Conservation (phyloP, 2,329 filamentous ascomycete genomes). For the Chaetothyriales sp. region DNA sequence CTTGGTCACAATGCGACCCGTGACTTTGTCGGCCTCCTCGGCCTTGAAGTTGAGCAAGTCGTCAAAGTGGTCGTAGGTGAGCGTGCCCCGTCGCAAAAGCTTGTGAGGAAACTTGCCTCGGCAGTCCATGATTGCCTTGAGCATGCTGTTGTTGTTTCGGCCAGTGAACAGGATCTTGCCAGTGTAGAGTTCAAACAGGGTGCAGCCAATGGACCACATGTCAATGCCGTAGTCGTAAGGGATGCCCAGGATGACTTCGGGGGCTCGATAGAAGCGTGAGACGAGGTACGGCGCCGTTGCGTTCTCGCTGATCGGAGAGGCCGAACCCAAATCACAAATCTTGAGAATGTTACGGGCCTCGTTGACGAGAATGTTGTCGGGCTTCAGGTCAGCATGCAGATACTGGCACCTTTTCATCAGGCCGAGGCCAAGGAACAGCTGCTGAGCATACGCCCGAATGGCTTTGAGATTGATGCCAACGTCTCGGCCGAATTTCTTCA, state of each 20-base stretch:
- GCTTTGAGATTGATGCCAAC: conserved; percentile 81
- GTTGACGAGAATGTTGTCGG: conserved; percentile 90
- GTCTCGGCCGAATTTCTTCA: conserved; percentile 92
- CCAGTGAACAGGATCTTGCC: conserved; percentile 95
- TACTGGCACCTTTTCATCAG: conserved; percentile 86
- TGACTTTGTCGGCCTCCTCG: conserved; percentile 72
- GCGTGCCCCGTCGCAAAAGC: conserved; percentile 65
- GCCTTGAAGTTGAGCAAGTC: conserved; percentile 70
- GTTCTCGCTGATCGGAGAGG: conserved; percentile 76
- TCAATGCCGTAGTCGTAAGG: conserved; percentile 88
- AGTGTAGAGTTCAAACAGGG: conserved; percentile 89
- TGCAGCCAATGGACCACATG: conserved; percentile 96
- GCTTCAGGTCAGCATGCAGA: conserved; percentile 90
- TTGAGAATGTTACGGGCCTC: conserved; percentile 74
- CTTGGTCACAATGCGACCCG: conserved; percentile 53
- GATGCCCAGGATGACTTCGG: conserved; percentile 94
- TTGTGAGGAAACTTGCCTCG: conserved; percentile 84
- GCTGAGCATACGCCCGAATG: conserved; percentile 76
- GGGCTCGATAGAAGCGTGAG: conserved; percentile 91
- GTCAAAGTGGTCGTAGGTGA: conserved; percentile 68
- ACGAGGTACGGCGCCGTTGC: conserved; percentile 91
- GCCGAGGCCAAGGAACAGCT: conserved; percentile 80
- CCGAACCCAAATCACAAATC: conserved; percentile 93
- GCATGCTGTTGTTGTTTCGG: conserved; percentile 95
- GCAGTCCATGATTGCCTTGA: conserved; percentile 89